These are phyloP conservation scores for Thinopyrum elongatum DNA, from an alignment of 176 grass and related monocot genomes.

Conservation along the genomic window DNA sequence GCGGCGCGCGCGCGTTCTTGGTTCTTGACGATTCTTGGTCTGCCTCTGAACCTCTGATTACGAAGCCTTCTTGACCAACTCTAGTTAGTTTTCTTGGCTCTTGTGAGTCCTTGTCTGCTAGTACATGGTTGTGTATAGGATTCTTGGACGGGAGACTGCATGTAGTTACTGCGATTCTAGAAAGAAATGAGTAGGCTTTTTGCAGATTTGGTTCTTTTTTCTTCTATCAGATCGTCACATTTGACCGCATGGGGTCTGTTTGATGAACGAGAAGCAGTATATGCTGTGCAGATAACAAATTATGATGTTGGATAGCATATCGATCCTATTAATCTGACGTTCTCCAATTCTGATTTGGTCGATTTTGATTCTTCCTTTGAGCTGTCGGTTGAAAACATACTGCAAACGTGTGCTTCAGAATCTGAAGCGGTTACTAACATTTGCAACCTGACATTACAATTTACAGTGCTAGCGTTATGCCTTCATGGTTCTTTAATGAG, in stretches of 20 bases:
- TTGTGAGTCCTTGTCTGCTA: slow-evolving; percentile 12
- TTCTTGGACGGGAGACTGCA: slow-evolving; percentile 5
- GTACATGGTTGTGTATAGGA: slow-evolving; percentile 10
- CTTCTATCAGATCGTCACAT: slow-evolving; percentile 18
- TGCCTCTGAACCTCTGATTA: slow-evolving; percentile 12
- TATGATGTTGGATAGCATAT: not conserved
- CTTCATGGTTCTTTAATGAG: not conserved
- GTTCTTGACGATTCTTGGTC: slow-evolving; percentile 37
- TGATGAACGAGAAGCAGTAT: not conserved
- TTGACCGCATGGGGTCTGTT: not conserved
- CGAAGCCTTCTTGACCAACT: not conserved
- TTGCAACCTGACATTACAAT: not conserved
- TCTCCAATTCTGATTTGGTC: not conserved
- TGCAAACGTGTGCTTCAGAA: not conserved
- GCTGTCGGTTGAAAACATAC: not conserved
- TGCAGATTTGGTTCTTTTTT: slow-evolving; percentile 7
- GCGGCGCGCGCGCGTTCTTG: slow-evolving; percentile 25
- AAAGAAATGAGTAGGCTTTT: slow-evolving; percentile 25
- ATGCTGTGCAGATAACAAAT: not conserved
- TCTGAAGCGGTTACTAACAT: not conserved
- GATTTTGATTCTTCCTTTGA: not conserved
- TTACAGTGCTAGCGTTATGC: not conserved
- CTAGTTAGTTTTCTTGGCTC: slow-evolving; percentile 17
- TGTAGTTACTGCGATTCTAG: slow-evolving; percentile 5
- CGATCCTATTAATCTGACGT: not conserved